A percentile compares a stretch with the other conserved stretches of the same genome.
phyloP scores from a whole-genome alignment of 1,139 yeast species.

The Zygotorulaspora mrakii region DNA sequence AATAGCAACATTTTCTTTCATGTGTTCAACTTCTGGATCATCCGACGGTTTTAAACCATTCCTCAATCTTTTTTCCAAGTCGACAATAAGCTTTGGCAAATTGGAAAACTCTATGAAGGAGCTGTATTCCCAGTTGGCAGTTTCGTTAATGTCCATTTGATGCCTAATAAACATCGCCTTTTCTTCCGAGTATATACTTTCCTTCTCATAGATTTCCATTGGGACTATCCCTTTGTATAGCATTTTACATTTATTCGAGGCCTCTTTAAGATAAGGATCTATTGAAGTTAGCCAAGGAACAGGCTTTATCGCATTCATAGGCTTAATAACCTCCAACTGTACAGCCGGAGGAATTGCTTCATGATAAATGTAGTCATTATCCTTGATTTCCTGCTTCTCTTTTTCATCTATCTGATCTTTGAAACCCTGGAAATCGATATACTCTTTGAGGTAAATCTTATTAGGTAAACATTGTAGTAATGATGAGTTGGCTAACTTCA shows the following conservation, averaged over 20 bases:
- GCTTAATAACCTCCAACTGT: slow-evolving; percentile 54
- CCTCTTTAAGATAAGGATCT: slow-evolving; percentile 51
- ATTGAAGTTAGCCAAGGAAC: slow-evolving; percentile 34
- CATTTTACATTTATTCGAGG: slow-evolving; percentile 49
- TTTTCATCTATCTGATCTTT: slow-evolving; percentile 33
- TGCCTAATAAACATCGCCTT: slow-evolving; percentile 72
- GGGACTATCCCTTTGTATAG: slow-evolving; percentile 82
- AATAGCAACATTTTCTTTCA: slow-evolving; percentile 30
- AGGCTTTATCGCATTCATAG: slow-evolving; percentile 69
- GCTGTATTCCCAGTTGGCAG: slow-evolving; percentile 72
- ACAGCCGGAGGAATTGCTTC: slow-evolving; percentile 62
- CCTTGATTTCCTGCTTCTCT: slow-evolving; percentile 52
- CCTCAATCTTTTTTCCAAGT: slow-evolving; percentile 42
- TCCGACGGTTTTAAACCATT: slow-evolving; percentile 15
- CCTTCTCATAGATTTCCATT: slow-evolving; percentile 76
- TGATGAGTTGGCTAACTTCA: slow-evolving; percentile 47
- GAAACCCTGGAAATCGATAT: slow-evolving; percentile 36
- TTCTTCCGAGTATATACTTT: slow-evolving; percentile 85
- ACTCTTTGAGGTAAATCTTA: slow-evolving; percentile 28
- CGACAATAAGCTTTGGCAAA: slow-evolving; percentile 63
- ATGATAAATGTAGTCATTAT: slow-evolving; percentile 87
- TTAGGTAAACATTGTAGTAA: slow-evolving; percentile 26
- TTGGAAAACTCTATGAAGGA: slow-evolving; percentile 79
- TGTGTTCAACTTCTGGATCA: slow-evolving; percentile 27
- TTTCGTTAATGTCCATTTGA: slow-evolving; percentile 70